Conservation (phyloP, 306 rosid species). For the Begonia masoniana region DNA sequence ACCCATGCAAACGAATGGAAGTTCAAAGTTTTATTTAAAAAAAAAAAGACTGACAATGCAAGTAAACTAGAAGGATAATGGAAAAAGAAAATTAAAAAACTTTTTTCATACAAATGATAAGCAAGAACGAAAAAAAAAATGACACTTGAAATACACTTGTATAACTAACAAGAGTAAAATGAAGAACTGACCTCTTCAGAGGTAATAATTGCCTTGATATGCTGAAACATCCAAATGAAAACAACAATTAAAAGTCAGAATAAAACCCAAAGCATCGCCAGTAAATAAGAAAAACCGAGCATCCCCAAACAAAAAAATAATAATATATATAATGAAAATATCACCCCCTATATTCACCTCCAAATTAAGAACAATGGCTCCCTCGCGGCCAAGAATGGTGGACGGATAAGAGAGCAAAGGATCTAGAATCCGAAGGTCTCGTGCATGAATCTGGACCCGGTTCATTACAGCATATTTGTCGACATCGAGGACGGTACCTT, state of each 20-base stretch:
- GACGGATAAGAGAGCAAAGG: conserved; percentile 89
- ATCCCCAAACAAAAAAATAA: background rate
- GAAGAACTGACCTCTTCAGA: conserved; percentile 69
- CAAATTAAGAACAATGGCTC: conserved; percentile 86
- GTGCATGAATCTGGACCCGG: conserved; percentile 79
- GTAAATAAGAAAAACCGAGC: too few relatives aligned
- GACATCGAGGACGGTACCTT: conserved; percentile 54
- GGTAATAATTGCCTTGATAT: conserved; percentile 90
- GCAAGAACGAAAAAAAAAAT: too few relatives aligned
- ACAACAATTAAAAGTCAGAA: conserved; percentile 7
- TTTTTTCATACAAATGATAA: too few relatives aligned
- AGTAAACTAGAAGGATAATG: too few relatives aligned
- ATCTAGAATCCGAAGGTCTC: conserved; percentile 89
- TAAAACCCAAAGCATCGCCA: too few relatives aligned
- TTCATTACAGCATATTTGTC: conserved; percentile 91
- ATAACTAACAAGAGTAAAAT: too few relatives aligned
- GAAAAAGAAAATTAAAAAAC: too few relatives aligned
- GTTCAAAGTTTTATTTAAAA: too few relatives aligned
- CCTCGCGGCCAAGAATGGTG: conserved; percentile 77
- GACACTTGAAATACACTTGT: too few relatives aligned
- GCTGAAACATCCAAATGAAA: conserved; percentile 37
- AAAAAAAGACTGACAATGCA: too few relatives aligned
- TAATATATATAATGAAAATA: background rate
- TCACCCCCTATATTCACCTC: conserved; percentile 32
- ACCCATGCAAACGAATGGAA: too few relatives aligned